These are phyloP conservation scores for Sphaerobolus stellatus DNA, from an alignment of 1,284 basidiomycete species.

Conservation along the genomic window DNA sequence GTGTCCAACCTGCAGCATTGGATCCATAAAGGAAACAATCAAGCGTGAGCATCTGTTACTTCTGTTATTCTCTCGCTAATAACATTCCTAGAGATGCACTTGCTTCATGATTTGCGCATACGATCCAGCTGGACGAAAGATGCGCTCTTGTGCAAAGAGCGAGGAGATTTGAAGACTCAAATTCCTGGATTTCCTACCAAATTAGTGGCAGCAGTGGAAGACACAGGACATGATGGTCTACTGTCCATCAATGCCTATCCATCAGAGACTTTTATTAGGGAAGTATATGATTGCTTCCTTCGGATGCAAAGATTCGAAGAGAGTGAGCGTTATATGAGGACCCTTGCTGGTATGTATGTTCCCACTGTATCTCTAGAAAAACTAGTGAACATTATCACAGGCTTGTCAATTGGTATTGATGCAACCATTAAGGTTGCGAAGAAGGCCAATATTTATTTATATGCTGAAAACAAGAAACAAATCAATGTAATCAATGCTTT, in stretches of 20 bases:
- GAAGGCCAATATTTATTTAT: constrained; percentile 4
- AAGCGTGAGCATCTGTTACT: too few species aligned
- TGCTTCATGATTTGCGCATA: too few species aligned
- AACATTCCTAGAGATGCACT: too few species aligned
- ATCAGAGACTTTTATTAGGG: background rate
- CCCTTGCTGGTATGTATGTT: background rate
- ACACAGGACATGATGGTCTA: background rate
- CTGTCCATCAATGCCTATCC: background rate
- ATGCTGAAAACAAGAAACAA: background rate
- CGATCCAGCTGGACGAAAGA: too few species aligned
- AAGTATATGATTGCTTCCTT: background rate
- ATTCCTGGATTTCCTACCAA: too few species aligned
- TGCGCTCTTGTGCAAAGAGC: too few species aligned
- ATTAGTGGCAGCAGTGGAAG: too few species aligned
- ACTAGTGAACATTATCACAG: background rate
- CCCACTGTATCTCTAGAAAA: background rate
- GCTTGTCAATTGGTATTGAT: background rate
- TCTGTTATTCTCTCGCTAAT: too few species aligned
- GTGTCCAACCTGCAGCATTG: too few species aligned
- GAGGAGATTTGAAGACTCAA: too few species aligned
- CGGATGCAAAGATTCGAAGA: background rate
- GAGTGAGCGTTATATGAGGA: background rate
- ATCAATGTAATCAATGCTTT: background rate
- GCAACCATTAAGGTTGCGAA: background rate
- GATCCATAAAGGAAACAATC: too few species aligned